Base-by-base conservation (phyloP, 139 green algal species). In the Picochlorum costavermella region DNA sequence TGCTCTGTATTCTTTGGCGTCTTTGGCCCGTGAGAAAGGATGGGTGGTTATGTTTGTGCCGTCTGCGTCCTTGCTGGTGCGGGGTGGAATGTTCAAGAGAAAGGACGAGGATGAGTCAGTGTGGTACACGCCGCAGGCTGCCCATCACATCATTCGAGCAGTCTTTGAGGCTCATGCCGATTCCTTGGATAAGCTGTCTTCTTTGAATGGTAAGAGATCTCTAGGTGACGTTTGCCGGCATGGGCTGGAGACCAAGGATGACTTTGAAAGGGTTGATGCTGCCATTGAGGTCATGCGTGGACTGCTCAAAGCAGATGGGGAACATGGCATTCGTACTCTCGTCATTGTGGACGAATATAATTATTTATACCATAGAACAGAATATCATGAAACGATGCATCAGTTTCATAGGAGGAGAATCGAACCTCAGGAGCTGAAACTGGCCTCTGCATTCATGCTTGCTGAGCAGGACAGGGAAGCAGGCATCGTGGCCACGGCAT, bases 31-130 rank as follows among this genome's bases (percentile, higher is more conserved):
- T 11, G 51, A 53, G 46, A 65, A 69, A 3, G 84, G 75, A 29
- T 84, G 78, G 75, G 3, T 92, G 8, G 82, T 75, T 4, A 50
- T 90, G 33, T 92, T 92, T 69, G 33, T 92, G 1, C 84, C 84
- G 13, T 74, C 74, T 8, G 85, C 81, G 10, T 50, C 45, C 0
- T 60, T 59, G 3, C 53, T 92, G 14, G 72, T 81, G 6, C 51
- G 74, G 10, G 80, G 84, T 31, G 84, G 83, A 30, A 74, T 55
- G 55, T 85, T 80, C 60, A 56, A 71, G 26, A 46, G 64, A 6
- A 48, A 65, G 17, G 51, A 37, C 10, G 49, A 59, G 11, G 9
- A 37, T 16, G 45, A 63, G 23, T 8, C 61, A 4, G 12, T 71
- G 6, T 92, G 72, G 61, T 83, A 92, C 70, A 92, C 79, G 0